A percentile compares a stretch with the other conserved stretches of the same genome.
These are phyloP conservation scores for Penicillium waksmanii DNA, from an alignment of 495 filamentous ascomycete species.

Conservation along the genomic window DNA sequence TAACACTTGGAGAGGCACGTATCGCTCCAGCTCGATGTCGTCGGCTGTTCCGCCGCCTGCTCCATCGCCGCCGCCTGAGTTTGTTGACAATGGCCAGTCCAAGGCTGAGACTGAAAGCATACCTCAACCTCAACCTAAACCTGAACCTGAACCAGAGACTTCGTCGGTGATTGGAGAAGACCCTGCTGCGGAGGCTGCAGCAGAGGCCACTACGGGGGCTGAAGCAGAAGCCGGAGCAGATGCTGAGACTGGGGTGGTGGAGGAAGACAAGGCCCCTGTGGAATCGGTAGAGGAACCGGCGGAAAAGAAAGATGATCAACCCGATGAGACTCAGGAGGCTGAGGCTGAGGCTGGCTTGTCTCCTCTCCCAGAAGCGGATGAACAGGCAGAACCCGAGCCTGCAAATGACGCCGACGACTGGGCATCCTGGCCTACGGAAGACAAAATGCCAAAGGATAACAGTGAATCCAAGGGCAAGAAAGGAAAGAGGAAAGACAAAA, in stretches of 20 bases:
- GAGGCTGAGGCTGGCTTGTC: background rate
- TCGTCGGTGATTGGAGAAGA: conserved; percentile 8
- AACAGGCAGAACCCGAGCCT: conserved; percentile 7
- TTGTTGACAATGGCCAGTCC: conserved; percentile 14
- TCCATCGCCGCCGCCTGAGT: conserved; percentile 33
- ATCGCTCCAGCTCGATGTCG: conserved; percentile 31
- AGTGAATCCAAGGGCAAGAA: conserved; percentile 15
- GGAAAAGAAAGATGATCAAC: no score
- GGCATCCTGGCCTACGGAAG: conserved; percentile 12
- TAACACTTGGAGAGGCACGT: conserved; percentile 25
- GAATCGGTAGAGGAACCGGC: no score
- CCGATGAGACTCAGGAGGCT: no score
- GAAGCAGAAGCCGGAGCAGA: background rate
- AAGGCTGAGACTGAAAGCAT: conserved; percentile 8
- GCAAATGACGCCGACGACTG: conserved; percentile 12
- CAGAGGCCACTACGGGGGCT: conserved; percentile 4
- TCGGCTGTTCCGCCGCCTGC: conserved; percentile 26
- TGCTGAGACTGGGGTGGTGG: background rate
- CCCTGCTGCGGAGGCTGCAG: conserved; percentile 8
- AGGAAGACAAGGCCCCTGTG: background rate
- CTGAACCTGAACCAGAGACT: background rate
- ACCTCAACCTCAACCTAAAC: background rate
- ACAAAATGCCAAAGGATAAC: conserved; percentile 8
- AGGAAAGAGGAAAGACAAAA: conserved; percentile 29
- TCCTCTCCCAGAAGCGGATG: conserved; percentile 8